These are phyloP conservation scores for Oryza coarctata DNA, from an alignment of 176 grass and related monocot species.

Conservation along the genomic window DNA sequence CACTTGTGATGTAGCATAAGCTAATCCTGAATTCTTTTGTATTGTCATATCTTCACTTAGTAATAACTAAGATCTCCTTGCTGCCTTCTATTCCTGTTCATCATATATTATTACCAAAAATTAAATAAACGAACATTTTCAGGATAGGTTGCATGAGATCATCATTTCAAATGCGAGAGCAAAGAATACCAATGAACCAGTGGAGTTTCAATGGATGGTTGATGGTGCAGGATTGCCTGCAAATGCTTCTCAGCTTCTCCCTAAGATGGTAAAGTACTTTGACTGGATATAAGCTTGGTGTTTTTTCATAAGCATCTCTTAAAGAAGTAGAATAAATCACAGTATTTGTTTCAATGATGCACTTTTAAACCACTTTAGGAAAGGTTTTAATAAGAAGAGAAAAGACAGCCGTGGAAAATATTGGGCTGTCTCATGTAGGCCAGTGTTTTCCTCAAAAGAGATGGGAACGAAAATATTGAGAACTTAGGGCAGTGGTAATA, in stretches of 20 bases:
- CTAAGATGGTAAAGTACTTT: constrained; percentile 70
- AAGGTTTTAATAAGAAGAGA: constrained; percentile 3
- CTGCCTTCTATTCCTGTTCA: neutral
- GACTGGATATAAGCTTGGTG: constrained; percentile 8
- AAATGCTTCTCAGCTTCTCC: constrained; percentile 88
- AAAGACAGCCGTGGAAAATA: neutral
- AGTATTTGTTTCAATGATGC: constrained; percentile 14
- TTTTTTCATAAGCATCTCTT: constrained; percentile 16
- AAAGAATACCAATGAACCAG: constrained; percentile 42
- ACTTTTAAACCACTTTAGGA: neutral
- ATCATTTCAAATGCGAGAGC: constrained; percentile 67
- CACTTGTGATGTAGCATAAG: neutral
- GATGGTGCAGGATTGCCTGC: constrained; percentile 94
- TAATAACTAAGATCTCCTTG: neutral
- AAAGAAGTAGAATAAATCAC: neutral
- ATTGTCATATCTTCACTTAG: neutral
- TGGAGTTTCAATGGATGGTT: constrained; percentile 86
- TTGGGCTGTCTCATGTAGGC: neutral
- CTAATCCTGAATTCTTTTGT: neutral
- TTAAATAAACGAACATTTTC: constrained; percentile 34
- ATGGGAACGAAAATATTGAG: neutral
- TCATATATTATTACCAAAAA: constrained; percentile 5
- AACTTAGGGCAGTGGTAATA: neutral
- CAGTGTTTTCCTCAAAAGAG: neutral
- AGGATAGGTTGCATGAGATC: constrained; percentile 86